Percentiles rank a stretch among this genome's conserved stretches.
These are phyloP conservation scores for Pichia sp. DNA, from an alignment of 1,139 yeast species.

Conservation along the genomic window DNA sequence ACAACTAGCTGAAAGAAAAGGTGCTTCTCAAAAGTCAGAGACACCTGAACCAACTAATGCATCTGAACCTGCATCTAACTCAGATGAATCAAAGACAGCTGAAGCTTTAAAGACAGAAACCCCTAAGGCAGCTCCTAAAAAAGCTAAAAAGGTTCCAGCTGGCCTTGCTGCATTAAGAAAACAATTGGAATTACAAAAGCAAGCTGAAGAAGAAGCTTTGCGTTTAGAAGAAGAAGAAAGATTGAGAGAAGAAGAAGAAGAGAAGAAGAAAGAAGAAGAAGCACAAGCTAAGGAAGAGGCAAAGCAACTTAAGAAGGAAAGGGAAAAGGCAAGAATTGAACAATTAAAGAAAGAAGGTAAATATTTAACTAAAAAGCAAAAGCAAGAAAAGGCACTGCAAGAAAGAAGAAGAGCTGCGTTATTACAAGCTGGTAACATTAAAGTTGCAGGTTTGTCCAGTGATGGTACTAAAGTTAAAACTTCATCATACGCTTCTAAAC, in stretches of 20 bases:
- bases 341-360: constrained; percentile 91
- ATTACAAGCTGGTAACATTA: constrained; percentile 65
- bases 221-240: constrained; percentile 57
- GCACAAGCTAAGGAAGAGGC: constrained; percentile 64
- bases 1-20: constrained; percentile 83
- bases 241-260: constrained; percentile 56
- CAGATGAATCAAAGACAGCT: constrained; percentile 41
- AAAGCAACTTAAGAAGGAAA: constrained; percentile 69
- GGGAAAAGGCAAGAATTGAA: constrained; percentile 71
- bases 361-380: constrained; percentile 83
- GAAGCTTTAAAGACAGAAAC: no score
- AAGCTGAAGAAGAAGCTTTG: constrained; percentile 66
- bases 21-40: constrained; percentile 45
- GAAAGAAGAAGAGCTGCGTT: constrained; percentile 89
- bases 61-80: constrained; percentile 26
- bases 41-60: constrained; percentile 24
- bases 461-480: constrained; percentile 53
- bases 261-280: constrained; percentile 41
- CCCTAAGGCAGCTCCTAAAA: constrained; percentile 21
- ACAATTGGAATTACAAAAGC: constrained; percentile 83
- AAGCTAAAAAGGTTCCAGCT: constrained; percentile 63
- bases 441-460: constrained; percentile 60
- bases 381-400: constrained; percentile 79
- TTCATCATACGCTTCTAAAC: constrained; percentile 62
- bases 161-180: constrained; percentile 75